Percentiles rank a stretch among this genome's conserved stretches.
Conservation (phyloP, 805 yeast species). For the Myxozyma melibiosi region DNA sequence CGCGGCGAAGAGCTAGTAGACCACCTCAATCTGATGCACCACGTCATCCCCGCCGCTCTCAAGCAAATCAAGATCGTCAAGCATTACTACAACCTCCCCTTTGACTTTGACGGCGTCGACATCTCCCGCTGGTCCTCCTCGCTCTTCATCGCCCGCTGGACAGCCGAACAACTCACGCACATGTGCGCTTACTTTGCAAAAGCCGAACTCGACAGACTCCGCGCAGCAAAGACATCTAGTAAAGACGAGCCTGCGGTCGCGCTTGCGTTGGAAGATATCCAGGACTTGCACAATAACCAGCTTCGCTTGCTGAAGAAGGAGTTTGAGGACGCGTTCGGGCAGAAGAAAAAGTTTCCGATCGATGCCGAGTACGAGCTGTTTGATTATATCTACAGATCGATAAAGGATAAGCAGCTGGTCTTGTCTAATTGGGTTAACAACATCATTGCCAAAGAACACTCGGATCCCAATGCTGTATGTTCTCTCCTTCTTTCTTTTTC, state of each 20-base stretch:
- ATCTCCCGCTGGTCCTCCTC: slow-evolving; percentile 17
- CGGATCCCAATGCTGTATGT: not conserved
- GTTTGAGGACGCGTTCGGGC: not conserved
- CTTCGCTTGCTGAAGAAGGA: slow-evolving; percentile 50
- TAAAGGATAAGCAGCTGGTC: slow-evolving; percentile 49
- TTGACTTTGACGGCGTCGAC: not conserved
- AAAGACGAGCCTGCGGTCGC: slow-evolving; percentile 35
- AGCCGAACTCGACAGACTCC: slow-evolving; percentile 18
- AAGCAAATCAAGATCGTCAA: not conserved
- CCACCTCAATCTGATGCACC: slow-evolving; percentile 1
- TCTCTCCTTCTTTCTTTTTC: not conserved
- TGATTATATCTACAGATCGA: slow-evolving; percentile 49
- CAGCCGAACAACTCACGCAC: slow-evolving; percentile 8
- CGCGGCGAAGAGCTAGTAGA: not conserved
- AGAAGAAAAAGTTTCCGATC: slow-evolving; percentile 48
- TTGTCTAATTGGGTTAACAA: slow-evolving; percentile 53
- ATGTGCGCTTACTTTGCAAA: slow-evolving; percentile 6
- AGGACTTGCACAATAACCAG: slow-evolving; percentile 57
- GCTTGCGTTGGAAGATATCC: slow-evolving; percentile 55
- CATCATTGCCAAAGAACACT: slow-evolving; percentile 41
- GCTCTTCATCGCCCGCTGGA: slow-evolving; percentile 8
- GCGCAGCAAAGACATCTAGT: slow-evolving; percentile 24
- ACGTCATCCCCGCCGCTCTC: slow-evolving; percentile 1
- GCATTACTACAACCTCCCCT: slow-evolving; percentile 9
- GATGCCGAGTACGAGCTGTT: slow-evolving; percentile 60